A percentile compares a stretch with the other conserved stretches of the same genome.
These are phyloP conservation scores for Plasmodium vivax DNA, from an alignment of 169 alveolate genomes.

Conservation along the genomic window DNA sequence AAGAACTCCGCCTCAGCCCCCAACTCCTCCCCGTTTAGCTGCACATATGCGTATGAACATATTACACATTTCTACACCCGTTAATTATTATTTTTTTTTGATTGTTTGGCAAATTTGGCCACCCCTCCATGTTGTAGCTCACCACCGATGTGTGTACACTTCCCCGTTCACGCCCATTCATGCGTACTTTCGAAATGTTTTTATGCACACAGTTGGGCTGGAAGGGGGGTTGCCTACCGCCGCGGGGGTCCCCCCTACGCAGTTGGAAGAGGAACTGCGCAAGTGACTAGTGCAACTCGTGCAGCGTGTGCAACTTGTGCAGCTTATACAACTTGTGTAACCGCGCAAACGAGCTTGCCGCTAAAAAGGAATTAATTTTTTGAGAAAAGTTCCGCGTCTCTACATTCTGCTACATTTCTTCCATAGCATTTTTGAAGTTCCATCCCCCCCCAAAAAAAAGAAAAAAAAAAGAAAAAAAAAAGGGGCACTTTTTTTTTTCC, in stretches of 20 bases:
- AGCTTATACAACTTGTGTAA: neutral
- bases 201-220: neutral
- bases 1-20: neutral
- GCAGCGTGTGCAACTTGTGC: neutral
- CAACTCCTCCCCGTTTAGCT: neutral
- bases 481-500: neutral
- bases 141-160: neutral
- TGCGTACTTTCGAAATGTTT: neutral
- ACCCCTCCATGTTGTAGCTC: neutral
- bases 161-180: neutral
- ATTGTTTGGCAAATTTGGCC: neutral
- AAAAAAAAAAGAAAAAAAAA: neutral
- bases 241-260: neutral
- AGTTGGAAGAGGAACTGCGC: neutral
- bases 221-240: neutral
- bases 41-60: neutral
- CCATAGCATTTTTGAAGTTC: neutral
- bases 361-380: neutral
- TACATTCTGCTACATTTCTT: neutral
- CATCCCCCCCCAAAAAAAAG: neutral
- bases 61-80: neutral
- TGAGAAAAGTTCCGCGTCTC: neutral
- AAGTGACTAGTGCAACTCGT: neutral
- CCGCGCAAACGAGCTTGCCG: neutral
- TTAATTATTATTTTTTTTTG: neutral